phyloP scores from a whole-genome alignment of 345 rosid genomes.

The Eucalyptus regnans region DNA sequence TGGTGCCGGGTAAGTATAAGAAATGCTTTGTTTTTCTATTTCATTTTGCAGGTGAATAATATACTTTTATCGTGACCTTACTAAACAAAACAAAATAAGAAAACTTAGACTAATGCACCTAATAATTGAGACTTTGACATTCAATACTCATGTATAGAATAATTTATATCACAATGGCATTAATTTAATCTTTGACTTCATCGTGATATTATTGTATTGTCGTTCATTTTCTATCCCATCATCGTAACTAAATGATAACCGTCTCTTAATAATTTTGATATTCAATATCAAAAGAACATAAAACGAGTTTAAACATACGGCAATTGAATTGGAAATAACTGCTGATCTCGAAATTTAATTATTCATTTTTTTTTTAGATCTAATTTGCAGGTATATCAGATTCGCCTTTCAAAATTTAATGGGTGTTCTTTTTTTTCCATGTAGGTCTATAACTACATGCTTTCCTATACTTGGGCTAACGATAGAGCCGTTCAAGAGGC shows the following conservation, averaged over 20 bases:
- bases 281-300: not conserved
- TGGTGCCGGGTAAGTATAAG: not conserved
- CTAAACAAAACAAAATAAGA: not conserved
- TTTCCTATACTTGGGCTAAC: conserved; percentile 8
- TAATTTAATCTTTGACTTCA: not conserved
- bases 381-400: not conserved
- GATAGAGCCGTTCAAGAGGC: conserved; percentile 13
- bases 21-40: too few species aligned
- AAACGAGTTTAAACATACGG: not conserved
- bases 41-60: not conserved
- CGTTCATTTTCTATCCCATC: not conserved
- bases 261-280: not conserved
- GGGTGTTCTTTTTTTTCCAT: not conserved
- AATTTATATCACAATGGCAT: not conserved
- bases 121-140: not conserved
- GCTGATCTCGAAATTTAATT: not conserved
- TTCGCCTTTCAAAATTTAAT: not conserved
- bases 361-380: not conserved
- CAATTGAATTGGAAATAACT: not conserved
- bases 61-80: not conserved
- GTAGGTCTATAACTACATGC: not conserved
- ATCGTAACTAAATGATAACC: not conserved
- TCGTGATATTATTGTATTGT: not conserved
- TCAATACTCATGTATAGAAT: not conserved
- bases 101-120: not conserved